Evolutionary conservation across 371 early-diverging fungal genomes (phyloP).

Genomic region (Mucor plumbeus): DNA sequence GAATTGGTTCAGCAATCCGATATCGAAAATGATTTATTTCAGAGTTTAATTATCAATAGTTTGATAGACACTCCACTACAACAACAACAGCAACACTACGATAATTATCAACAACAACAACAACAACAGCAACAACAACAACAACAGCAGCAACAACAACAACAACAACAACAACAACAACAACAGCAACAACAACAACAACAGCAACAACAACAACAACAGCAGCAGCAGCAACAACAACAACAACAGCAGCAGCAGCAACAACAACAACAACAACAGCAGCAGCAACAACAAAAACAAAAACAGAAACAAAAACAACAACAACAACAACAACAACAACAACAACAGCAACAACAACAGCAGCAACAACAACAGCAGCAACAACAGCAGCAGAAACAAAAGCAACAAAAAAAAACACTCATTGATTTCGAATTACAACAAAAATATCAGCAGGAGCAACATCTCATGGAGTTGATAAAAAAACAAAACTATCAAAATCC

Average conservation of each 20-base stretch:
- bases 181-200: not conserved
- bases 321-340: not conserved
- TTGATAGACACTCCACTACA: not conserved
- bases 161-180: not conserved
- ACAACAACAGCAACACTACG: not conserved
- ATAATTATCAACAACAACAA: not conserved
- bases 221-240: too few relatives aligned
- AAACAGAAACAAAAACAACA: not conserved
- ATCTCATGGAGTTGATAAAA: not conserved
- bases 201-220: not conserved
- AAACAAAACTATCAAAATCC: not conserved
- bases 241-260: not conserved
- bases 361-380: not conserved
- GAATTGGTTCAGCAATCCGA: constrained; percentile 17
- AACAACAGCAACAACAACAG: not conserved
- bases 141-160: not conserved
- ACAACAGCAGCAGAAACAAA: not conserved
- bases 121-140: not conserved
- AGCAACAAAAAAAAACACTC: not conserved
- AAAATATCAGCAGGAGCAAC: not conserved
- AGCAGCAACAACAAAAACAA: not conserved
- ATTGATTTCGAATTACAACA: not conserved
- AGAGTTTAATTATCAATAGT: constrained; percentile 12
- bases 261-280: not conserved
- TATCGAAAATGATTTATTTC: constrained; percentile 10